Conservation (phyloP, 306 rosid genomes). For the Crataegus laevigata region DNA sequence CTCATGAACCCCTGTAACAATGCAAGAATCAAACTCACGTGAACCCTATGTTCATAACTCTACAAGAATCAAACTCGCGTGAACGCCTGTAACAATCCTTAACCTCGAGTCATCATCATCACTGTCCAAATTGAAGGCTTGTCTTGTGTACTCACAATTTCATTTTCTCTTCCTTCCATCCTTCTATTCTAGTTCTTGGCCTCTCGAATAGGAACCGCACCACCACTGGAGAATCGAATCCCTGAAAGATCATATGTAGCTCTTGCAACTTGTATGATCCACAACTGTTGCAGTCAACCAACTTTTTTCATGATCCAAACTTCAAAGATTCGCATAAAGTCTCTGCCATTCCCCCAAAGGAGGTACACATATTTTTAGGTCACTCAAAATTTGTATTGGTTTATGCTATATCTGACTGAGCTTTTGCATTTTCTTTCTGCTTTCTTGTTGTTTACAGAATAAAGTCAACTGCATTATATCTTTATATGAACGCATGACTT, state of each 20-base stretch:
- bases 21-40: neutral
- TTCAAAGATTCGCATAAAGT: slow-evolving; percentile 26
- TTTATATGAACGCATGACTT: neutral
- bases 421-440: neutral
- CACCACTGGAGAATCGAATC: slow-evolving; percentile 28
- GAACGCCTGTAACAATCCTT: neutral
- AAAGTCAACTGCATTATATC: neutral
- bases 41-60: neutral
- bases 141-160: neutral
- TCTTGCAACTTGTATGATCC: slow-evolving; percentile 34
- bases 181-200: slow-evolving; percentile 31
- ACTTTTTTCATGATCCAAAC: slow-evolving; percentile 24
- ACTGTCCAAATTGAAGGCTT: neutral
- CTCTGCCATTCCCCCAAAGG: slow-evolving; percentile 35
- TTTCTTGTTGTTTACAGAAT: neutral
- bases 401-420: neutral
- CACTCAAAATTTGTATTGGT: neutral
- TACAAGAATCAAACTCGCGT: neutral
- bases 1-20: no score
- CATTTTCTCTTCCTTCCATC: neutral
- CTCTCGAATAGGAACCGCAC: slow-evolving; percentile 29
- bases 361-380: slow-evolving; percentile 25
- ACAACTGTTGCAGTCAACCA: slow-evolving; percentile 31
- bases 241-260: slow-evolving; percentile 23
- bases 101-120: no score